Evolutionary conservation across 371 early-diverging fungal genomes (phyloP), one percentile per base, ranked within the genome.

Genomic region (Mucor racemosus): DNA sequence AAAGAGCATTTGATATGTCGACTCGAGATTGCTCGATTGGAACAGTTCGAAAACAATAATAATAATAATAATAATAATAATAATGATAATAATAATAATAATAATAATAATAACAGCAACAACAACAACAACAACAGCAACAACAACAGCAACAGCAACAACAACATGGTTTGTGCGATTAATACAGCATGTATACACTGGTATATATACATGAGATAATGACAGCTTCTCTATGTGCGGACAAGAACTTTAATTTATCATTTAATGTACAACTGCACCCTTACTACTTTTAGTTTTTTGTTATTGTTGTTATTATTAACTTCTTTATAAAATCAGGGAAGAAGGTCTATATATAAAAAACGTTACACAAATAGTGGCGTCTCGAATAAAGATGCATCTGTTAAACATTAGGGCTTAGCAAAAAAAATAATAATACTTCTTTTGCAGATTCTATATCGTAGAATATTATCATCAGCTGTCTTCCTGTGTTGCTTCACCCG

Each of bases 301-400:
- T 48, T 48, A 21, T 48, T 48, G 48, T 19, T 48, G 48, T 48
- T 19, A 19, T 48, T 19, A 48, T 48, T 48, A 19, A 19, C 48
- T 48, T 7, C 17, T 9, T 48, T 48, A 48, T 48, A 48, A 48
- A 21, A 48, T 48, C 48, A 19, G 48, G 48, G 48, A 48, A 48
- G 48, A 21, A 17, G 48, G 17, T 48, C 48, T 48, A 48, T 48
- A 48, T 48, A 19, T 48, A 48, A 8, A 21, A 17, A 0, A 5
- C 6, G 48, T 48, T 48, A 48, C 48, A 48, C 48, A 48, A 48
- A 48, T 48, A 48, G 48, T 48, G 48, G 48, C 48, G 48, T 48
- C 48, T 48, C 19, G 9, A 48, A 48, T 14, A 44, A 44, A 44
- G 9, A 17, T 19, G 19, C 9, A 48, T n/a, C n/a, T 19, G 19